These are phyloP conservation scores for Arthroderma uncinatum DNA, from an alignment of 2,329 filamentous ascomycete species.

Conservation along the genomic window DNA sequence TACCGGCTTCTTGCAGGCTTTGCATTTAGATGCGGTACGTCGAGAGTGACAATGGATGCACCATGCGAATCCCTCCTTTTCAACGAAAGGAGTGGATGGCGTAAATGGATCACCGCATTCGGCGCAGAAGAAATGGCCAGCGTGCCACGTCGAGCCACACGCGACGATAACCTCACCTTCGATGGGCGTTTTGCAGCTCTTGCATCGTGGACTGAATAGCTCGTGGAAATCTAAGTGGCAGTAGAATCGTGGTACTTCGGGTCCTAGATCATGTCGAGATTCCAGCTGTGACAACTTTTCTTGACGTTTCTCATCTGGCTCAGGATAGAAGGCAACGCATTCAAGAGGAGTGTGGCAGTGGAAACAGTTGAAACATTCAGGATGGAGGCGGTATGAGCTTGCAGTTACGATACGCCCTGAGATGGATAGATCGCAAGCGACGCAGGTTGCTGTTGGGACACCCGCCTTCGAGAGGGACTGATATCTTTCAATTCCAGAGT, in stretches of 20 bases:
- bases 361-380: conserved; percentile 83
- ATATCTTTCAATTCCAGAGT: not conserved
- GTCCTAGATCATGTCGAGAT: conserved; percentile 47
- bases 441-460: conserved; percentile 60
- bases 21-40: conserved; percentile 79
- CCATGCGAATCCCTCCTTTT: conserved; percentile 97
- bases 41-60: conserved; percentile 88
- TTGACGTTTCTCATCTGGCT: conserved; percentile 60
- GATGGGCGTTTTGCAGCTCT: conserved; percentile 92
- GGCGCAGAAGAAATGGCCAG: conserved; percentile 96
- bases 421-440: conserved; percentile 73
- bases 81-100: conserved; percentile 66
- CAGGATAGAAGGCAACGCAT: conserved; percentile 90
- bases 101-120: conserved; percentile 81
- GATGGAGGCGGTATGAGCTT: conserved; percentile 75
- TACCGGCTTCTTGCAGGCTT: conserved; percentile 71
- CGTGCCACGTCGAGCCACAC: conserved; percentile 91
- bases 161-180: conserved; percentile 90
- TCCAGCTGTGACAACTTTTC: conserved; percentile 58
- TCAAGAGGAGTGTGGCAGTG: conserved; percentile 80
- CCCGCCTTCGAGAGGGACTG: conserved; percentile 15
- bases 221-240: conserved; percentile 99
- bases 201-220: conserved; percentile 80
- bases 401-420: conserved; percentile 83
- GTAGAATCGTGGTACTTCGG: conserved; percentile 59